Base-by-base conservation (phyloP, 345 rosid species). In the Syzygium oleosum region DNA sequence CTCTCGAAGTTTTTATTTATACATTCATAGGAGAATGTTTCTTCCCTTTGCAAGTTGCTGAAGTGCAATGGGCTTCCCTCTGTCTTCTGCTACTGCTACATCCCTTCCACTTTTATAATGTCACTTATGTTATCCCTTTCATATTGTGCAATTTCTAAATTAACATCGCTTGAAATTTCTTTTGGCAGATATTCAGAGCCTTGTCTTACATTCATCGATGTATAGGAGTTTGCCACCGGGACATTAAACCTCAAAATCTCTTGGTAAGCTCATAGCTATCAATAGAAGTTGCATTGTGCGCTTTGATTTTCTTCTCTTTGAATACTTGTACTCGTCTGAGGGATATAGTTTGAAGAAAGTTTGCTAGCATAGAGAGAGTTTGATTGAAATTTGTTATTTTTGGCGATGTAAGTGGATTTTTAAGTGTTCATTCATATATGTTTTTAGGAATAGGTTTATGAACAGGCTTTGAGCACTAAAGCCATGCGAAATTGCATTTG, bases 241-340 rank as follows among this genome's bases (percentile, higher is more conserved):
- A 98, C 92, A 96, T 98, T 56, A 98, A 98, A 91, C 99, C 99
- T 59, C 99, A 98, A 94, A 98, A 96, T 91, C 95, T 98, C 90
- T 90, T 98, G 98, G 99, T 98, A 94, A 78, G 93, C 63, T 27
- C 59, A 27, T 85, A 34, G 25, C 58, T 85, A 19, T 22, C 0
- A 34, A 38, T 8, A 73, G 49, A 0, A 73, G 49, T 68, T 38
- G 27, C 83, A 19, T 73, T 73, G 80, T 1, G 23, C 0, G 7
- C 49, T 10, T 38, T 38, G 41, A 73, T 38, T 2, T 38, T 5
- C 49, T 38, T 73, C 83, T 38, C 49, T 73, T 73, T 73, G 7
- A 19, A 38, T 73, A 34, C 25, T 73, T 73, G 14, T 73, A 19
- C 83, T 73, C 49, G 4, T 55, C 49, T 19, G 49, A 38, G 83